These are phyloP conservation scores for Fraxinus greggii DNA, from an alignment of 305 asterid genomes.

Conservation along the genomic window DNA sequence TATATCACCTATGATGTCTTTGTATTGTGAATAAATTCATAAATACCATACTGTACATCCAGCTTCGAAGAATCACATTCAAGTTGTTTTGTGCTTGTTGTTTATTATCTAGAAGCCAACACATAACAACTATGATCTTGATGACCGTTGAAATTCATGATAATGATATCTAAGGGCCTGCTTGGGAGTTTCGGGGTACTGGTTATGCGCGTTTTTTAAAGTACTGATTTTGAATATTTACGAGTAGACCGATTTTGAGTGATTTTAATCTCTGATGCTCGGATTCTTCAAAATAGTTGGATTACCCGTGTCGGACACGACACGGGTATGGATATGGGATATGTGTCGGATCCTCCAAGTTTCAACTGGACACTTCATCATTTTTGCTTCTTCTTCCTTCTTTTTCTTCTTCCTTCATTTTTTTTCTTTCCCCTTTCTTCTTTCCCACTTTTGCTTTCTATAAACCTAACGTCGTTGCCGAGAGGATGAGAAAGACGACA, in stretches of 20 bases:
- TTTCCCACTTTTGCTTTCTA: no score
- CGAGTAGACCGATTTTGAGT: not conserved
- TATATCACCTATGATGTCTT: not conserved
- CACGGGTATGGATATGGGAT: no score
- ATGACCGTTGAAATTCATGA: not conserved
- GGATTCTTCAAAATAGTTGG: no score
- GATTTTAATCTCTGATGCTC: not conserved
- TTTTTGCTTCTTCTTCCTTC: no score
- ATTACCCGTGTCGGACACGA: no score
- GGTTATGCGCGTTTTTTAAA: not conserved
- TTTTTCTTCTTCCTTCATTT: no score
- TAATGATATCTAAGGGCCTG: not conserved
- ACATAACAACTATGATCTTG: not conserved
- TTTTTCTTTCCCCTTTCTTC: no score
- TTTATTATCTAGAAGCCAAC: not conserved
- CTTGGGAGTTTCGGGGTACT: not conserved
- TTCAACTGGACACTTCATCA: no score
- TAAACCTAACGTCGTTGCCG: no score
- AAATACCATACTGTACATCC: not conserved
- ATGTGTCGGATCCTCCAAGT: no score
- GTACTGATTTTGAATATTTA: not conserved
- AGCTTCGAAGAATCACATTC: not conserved
- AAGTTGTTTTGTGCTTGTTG: not conserved
- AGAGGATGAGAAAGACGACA: no score
- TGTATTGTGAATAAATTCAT: not conserved